A percentile compares a stretch with the other conserved stretches of the same genome.
These are phyloP conservation scores for Neolentinus lepideus DNA, from an alignment of 1,284 basidiomycete species.

Conservation along the genomic window DNA sequence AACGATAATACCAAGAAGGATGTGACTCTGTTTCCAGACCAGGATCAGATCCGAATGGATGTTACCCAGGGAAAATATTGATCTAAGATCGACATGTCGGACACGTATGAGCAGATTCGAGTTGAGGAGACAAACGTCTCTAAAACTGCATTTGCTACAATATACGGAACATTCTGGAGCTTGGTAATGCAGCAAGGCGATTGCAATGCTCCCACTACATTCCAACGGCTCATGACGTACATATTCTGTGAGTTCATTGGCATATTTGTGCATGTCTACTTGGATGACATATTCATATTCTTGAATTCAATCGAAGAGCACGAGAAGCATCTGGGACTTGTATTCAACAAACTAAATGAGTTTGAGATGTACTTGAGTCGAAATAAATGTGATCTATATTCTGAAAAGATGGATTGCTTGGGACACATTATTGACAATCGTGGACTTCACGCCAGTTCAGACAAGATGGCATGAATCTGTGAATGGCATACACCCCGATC, in stretches of 20 bases:
- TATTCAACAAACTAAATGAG: constrained; percentile 15
- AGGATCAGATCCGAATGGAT: constrained; percentile 20
- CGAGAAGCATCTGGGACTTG: constrained; percentile 16
- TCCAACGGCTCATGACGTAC: constrained; percentile 25
- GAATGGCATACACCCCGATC: constrained; percentile 1
- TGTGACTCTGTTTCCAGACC: constrained; percentile 23
- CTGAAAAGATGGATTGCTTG: constrained; percentile 16
- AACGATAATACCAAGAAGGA: constrained; percentile 24
- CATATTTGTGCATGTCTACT: constrained; percentile 21
- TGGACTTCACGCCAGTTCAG: constrained; percentile 19
- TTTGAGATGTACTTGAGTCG: constrained; percentile 16
- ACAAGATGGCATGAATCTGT: constrained; percentile 16
- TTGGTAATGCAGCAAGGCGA: constrained; percentile 26
- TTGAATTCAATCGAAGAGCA: constrained; percentile 22
- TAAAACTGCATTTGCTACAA: constrained; percentile 19
- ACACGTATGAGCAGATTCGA: constrained; percentile 21
- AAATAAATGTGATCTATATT: constrained; percentile 18
- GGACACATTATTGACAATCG: constrained; percentile 22
- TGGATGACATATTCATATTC: constrained; percentile 29
- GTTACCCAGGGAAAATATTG: constrained; percentile 15
- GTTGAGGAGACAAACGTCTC: constrained; percentile 11
- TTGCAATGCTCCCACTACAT: constrained; percentile 24
- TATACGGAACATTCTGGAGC: constrained; percentile 18
- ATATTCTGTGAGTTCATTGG: constrained; percentile 23
- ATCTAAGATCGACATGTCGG: constrained; percentile 22